Evolutionary conservation across 1,284 basidiomycete genomes (phyloP).

Genomic region (Takashimella koratensis): DNA sequence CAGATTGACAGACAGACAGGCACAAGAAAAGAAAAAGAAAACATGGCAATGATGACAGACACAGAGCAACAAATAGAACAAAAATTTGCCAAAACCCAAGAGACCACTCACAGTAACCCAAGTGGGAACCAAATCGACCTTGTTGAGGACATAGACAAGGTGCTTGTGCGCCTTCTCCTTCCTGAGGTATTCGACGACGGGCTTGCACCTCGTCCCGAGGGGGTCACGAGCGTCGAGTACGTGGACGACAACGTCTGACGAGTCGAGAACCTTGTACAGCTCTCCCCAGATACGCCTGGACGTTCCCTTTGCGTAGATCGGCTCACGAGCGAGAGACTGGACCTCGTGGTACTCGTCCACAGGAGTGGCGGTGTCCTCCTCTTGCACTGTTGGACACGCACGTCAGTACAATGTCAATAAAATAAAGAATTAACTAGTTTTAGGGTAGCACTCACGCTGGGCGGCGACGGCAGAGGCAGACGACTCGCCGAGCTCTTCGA

Average conservation of each 20-base stretch:
- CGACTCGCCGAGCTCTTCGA: constrained; percentile 76
- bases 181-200: constrained; percentile 85
- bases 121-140: constrained; percentile 96
- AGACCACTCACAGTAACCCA: constrained; percentile 94
- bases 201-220: constrained; percentile 93
- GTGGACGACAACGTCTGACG: constrained; percentile 94
- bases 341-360: constrained; percentile 34
- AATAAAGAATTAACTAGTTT: not conserved
- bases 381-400: constrained; percentile 4
- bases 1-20: not conserved
- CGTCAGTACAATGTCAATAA: not conserved
- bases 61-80: too few species aligned
- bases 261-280: constrained; percentile 99
- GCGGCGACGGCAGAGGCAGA: constrained; percentile 52
- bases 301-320: constrained; percentile 88
- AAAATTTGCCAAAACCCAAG: too few species aligned
- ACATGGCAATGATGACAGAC: too few species aligned
- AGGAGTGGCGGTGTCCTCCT: constrained; percentile 24
- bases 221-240: constrained; percentile 96
- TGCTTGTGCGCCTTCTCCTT: constrained; percentile 99
- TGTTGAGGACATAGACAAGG: constrained; percentile 94
- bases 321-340: constrained; percentile 56
- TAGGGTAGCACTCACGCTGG: constrained; percentile 9
- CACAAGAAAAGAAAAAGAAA: not conserved
- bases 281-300: constrained; percentile 95